phyloP scores from a whole-genome alignment of 148 eudicot species.

The Spergularia bocconei region DNA sequence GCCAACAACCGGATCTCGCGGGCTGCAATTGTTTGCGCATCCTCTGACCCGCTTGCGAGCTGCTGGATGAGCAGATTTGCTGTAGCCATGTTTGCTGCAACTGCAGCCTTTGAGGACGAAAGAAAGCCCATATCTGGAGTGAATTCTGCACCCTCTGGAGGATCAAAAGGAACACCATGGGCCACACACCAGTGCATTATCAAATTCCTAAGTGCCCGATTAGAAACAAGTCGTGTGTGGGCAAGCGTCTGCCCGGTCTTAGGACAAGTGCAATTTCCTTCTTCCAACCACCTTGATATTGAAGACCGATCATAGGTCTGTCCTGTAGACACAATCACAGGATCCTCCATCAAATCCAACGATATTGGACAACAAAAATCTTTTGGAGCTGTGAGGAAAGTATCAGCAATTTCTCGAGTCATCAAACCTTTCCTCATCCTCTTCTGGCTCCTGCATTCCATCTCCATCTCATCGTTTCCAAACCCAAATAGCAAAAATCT shows the following conservation, averaged over 20 bases:
- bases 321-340: constrained; percentile 79
- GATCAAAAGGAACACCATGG: constrained; percentile 34
- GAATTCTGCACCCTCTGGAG: constrained; percentile 45
- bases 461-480: constrained; percentile 61
- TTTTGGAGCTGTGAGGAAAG: constrained; percentile 56
- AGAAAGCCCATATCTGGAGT: constrained; percentile 36
- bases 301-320: constrained; percentile 82
- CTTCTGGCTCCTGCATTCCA: constrained; percentile 31
- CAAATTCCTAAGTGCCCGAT: constrained; percentile 65
- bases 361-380: constrained; percentile 86
- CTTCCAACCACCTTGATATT: constrained; percentile 81
- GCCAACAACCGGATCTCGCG: constrained; percentile 75
- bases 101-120: constrained; percentile 57
- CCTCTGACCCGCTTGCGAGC: constrained; percentile 58
- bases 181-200: constrained; percentile 79
- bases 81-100: constrained; percentile 76
- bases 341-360: constrained; percentile 82
- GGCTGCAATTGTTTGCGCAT: constrained; percentile 69
- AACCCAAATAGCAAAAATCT: constrained; percentile 75
- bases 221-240: constrained; percentile 55
- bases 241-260: constrained; percentile 80
- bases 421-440: constrained; percentile 46
- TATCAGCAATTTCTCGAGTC: constrained; percentile 51
- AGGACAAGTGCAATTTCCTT: constrained; percentile 84
- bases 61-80: constrained; percentile 56